A percentile compares a stretch with the other conserved stretches of the same genome.
These are phyloP conservation scores for Escallonia herrerae DNA, from an alignment of 129 eudicot genomes.

Conservation along the genomic window DNA sequence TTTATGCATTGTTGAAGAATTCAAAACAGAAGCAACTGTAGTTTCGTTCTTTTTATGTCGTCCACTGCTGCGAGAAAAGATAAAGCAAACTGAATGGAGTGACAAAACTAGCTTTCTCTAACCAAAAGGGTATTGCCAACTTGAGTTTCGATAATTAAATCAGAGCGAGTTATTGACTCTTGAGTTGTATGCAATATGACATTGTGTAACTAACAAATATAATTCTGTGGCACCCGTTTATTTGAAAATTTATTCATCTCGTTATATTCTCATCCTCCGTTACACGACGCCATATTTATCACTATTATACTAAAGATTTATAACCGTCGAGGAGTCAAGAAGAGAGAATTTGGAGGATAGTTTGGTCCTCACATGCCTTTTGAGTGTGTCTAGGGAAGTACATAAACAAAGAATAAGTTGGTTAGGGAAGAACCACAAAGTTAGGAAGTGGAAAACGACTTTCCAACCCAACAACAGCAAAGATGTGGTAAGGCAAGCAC, in stretches of 20 bases:
- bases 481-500: conserved; percentile 57
- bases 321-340: conserved; percentile 10
- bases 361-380: conserved; percentile 22
- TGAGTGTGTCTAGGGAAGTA: conserved; percentile 29
- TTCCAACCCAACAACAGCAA: conserved; percentile 77
- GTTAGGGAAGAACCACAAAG: conserved; percentile 34
- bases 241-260: no score
- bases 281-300: no score
- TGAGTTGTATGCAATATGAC: no score
- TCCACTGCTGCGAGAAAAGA: conserved; percentile 1
- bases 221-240: no score
- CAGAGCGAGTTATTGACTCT: no score
- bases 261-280: no score
- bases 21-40: conserved; percentile 37
- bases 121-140: no score
- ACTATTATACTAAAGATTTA: neutral
- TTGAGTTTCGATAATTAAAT: no score
- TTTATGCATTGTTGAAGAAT: conserved; percentile 13
- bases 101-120: no score
- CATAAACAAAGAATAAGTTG: conserved; percentile 5
- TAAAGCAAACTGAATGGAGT: no score
- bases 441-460: conserved; percentile 70
- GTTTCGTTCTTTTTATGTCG: conserved; percentile 31
- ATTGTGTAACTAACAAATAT: no score
- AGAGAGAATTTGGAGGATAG: neutral